Conservation (phyloP, 2,329 filamentous ascomycete genomes). For the Cylindrodendrum hubeiense region DNA sequence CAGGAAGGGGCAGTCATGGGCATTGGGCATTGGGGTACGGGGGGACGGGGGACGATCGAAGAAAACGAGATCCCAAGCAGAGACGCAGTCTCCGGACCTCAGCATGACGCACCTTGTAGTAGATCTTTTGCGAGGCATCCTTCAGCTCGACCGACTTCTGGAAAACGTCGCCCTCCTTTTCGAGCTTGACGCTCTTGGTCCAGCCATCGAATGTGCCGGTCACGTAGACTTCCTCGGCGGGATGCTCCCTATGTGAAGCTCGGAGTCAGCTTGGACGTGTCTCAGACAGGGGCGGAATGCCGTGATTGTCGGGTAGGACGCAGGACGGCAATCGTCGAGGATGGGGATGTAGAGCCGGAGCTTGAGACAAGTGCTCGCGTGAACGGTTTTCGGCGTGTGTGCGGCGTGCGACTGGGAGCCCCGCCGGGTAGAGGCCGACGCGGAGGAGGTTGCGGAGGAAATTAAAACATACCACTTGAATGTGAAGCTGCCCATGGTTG, state of each 20-base stretch:
- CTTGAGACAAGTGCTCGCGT: slow-evolving; percentile 30
- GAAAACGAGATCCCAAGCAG: not conserved
- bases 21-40: not conserved
- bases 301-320: slow-evolving; percentile 22
- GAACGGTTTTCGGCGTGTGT: not conserved
- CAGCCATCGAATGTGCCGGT: slow-evolving; percentile 97
- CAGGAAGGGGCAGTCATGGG: slow-evolving; percentile 1
- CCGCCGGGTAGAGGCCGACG: slow-evolving; percentile 3
- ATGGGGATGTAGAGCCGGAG: slow-evolving; percentile 4
- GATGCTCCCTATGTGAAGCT: slow-evolving; percentile 75
- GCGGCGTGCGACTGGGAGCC: slow-evolving; percentile 12
- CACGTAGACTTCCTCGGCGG: slow-evolving; percentile 89
- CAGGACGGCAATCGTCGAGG: slow-evolving; percentile 17
- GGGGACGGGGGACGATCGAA: not conserved
- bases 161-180: slow-evolving; percentile 80
- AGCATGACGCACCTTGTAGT: slow-evolving; percentile 85
- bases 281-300: slow-evolving; percentile 36
- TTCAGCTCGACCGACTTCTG: slow-evolving; percentile 84
- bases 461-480: slow-evolving; percentile 74
- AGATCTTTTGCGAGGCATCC: slow-evolving; percentile 77
- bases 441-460: slow-evolving; percentile 31
- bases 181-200: slow-evolving; percentile 86
- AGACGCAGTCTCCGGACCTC: slow-evolving; percentile 6
- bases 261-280: slow-evolving; percentile 38
- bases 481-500: slow-evolving; percentile 74